Percentiles rank a stretch among this genome's conserved stretches.
Evolutionary conservation across 768 basidiomycete genomes (phyloP).

Genomic region (Termitomyces sp.): DNA sequence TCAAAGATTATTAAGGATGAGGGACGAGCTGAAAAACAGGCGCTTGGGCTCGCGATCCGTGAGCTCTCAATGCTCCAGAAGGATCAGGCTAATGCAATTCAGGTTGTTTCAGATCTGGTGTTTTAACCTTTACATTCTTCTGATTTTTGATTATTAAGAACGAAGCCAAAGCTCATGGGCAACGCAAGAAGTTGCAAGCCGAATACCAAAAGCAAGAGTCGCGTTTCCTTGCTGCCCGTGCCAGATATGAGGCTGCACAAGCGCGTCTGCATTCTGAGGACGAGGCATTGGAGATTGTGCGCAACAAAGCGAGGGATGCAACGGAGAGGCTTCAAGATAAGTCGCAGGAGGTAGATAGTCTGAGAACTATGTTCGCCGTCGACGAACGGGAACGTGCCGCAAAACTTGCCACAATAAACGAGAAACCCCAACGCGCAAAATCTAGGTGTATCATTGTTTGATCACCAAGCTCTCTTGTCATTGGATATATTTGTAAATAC

Average conservation of each 20-base stretch:
- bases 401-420: slow-evolving; percentile 38
- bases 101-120: slow-evolving; percentile 26
- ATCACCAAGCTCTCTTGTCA: not conserved
- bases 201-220: slow-evolving; percentile 61
- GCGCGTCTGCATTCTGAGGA: slow-evolving; percentile 40
- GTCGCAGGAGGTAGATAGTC: slow-evolving; percentile 64
- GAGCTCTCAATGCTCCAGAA: slow-evolving; percentile 65
- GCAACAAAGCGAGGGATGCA: slow-evolving; percentile 48
- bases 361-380: slow-evolving; percentile 57
- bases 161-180: slow-evolving; percentile 50
- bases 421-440: slow-evolving; percentile 21
- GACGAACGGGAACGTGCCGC: slow-evolving; percentile 66
- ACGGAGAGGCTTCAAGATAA: slow-evolving; percentile 65
- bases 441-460: slow-evolving; percentile 10
- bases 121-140: not conserved
- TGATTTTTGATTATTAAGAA: slow-evolving; percentile 25
- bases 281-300: slow-evolving; percentile 43
- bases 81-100: slow-evolving; percentile 62
- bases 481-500: not conserved
- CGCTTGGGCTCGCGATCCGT: slow-evolving; percentile 52
- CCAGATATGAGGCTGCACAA: slow-evolving; percentile 48
- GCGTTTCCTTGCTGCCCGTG: slow-evolving; percentile 53
- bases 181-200: slow-evolving; percentile 47
- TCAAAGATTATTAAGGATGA: slow-evolving; percentile 69
- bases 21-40: slow-evolving; percentile 59